These are phyloP conservation scores for Filobasidium floriforme DNA, from an alignment of 768 basidiomycete genomes.

Conservation along the genomic window DNA sequence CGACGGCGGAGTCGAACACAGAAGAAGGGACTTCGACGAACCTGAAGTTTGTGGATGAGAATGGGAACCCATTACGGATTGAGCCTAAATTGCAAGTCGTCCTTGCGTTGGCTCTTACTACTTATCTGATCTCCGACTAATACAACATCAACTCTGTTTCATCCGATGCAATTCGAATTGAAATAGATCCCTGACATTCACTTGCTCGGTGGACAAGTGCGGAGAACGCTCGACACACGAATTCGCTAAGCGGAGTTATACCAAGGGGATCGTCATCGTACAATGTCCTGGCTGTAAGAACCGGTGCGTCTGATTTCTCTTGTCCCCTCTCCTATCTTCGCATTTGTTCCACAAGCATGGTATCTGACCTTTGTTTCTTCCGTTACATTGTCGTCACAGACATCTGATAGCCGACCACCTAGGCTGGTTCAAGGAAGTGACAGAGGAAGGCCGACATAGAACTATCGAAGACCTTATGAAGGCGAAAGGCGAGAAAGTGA, in stretches of 20 bases:
- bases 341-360: not conserved
- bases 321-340: not conserved
- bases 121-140: not conserved
- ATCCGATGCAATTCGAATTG: not conserved
- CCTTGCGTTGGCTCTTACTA: not conserved
- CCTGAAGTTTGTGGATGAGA: not conserved
- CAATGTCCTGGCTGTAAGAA: conserved; percentile 87
- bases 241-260: conserved; percentile 76
- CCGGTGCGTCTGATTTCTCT: conserved; percentile 51
- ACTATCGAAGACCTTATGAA: conserved; percentile 77
- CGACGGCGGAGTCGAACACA: not conserved
- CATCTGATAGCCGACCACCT: conserved; percentile 46
- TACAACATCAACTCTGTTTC: not conserved
- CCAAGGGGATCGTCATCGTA: conserved; percentile 78
- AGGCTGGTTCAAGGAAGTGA: conserved; percentile 45
- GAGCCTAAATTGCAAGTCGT: conserved; percentile 7
- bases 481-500: conserved; percentile 68
- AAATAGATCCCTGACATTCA: conserved; percentile 42
- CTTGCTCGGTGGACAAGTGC: conserved; percentile 50
- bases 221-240: conserved; percentile 74
- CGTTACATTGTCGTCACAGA: conserved; percentile 19
- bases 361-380: not conserved
- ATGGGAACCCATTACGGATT: not conserved
- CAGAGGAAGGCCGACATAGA: conserved; percentile 52
- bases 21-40: not conserved